A percentile compares a stretch with the other conserved stretches of the same genome.
Evolutionary conservation across 1,284 basidiomycete species (phyloP).

Genomic region (Malassezia nana): DNA sequence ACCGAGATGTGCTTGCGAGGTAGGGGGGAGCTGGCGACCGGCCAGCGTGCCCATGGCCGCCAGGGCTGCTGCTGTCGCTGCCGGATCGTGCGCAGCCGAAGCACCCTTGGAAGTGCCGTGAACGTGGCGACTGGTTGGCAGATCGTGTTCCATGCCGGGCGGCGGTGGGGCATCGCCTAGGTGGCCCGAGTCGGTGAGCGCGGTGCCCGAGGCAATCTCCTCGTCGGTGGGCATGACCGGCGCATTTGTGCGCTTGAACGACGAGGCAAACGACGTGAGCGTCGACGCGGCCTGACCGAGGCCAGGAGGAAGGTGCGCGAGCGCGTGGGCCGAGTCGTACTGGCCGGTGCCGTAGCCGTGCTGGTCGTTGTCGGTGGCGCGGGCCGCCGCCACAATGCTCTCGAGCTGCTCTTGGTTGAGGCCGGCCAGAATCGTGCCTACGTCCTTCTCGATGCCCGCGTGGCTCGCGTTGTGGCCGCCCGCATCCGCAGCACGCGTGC

Average conservation of each 20-base stretch:
- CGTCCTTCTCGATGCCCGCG: slow-evolving; percentile 29
- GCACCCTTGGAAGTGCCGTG: slow-evolving; percentile 7
- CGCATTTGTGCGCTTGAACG: slow-evolving; percentile 29
- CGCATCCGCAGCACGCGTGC: slow-evolving; percentile 7
- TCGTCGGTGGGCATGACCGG: slow-evolving; percentile 11
- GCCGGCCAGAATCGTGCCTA: slow-evolving; percentile 34
- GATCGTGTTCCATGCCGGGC: slow-evolving; percentile 21
- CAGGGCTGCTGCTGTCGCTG: slow-evolving; percentile 32
- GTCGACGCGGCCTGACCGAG: slow-evolving; percentile 37
- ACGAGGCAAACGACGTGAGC: slow-evolving; percentile 33
- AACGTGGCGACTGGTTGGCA: slow-evolving; percentile 12
- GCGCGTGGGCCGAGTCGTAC: slow-evolving; percentile 14
- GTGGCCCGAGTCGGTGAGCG: slow-evolving; percentile 3
- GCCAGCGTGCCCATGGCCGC: slow-evolving; percentile 35
- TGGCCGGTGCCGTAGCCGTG: slow-evolving; percentile 2
- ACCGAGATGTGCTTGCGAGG: slow-evolving; percentile 10
- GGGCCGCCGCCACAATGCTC: slow-evolving; percentile 37
- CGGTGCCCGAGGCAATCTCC: slow-evolving; percentile 6
- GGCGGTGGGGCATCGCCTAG: slow-evolving; percentile 22
- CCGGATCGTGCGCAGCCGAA: slow-evolving; percentile 24
- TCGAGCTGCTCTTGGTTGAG: slow-evolving; percentile 40
- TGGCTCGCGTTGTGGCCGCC: slow-evolving; percentile 13
- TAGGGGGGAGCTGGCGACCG: slow-evolving; percentile 18
- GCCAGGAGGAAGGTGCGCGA: slow-evolving; percentile 20
- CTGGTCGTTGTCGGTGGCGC: slow-evolving; percentile 19